Percentiles rank a stretch among this genome's conserved stretches.
Conservation (phyloP, 2,329 filamentous ascomycete species). For the Hymenoscyphus occultus region DNA sequence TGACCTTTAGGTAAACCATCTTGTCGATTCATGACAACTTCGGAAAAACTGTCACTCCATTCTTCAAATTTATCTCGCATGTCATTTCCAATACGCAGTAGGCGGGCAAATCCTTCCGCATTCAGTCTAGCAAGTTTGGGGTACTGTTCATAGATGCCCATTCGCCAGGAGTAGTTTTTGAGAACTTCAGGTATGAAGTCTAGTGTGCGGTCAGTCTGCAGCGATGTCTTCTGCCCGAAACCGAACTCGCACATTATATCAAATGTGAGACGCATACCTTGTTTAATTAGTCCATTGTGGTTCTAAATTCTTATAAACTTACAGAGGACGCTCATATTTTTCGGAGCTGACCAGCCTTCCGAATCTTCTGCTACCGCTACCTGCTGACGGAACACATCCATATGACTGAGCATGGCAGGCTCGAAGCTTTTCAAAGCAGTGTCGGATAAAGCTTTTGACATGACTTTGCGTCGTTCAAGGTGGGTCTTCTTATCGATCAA, state of each 20-base stretch:
- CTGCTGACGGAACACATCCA: not conserved
- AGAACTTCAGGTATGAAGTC: constrained; percentile 24
- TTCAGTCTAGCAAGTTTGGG: not conserved
- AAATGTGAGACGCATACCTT: constrained; percentile 26
- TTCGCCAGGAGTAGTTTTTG: constrained; percentile 15
- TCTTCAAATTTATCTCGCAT: no score
- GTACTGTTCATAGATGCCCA: constrained; percentile 21
- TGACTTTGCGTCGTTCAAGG: no score
- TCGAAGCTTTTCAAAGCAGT: constrained; percentile 3
- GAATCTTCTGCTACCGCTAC: not conserved
- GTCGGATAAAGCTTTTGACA: constrained; percentile 20
- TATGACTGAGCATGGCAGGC: not conserved
- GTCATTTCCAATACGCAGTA: no score
- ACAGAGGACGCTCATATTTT: not conserved
- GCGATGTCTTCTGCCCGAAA: constrained; percentile 17
- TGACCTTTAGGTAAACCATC: no score
- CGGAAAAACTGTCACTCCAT: no score
- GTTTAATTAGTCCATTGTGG: not conserved
- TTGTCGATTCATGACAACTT: no score
- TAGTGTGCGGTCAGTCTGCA: constrained; percentile 15
- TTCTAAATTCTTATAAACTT: not conserved
- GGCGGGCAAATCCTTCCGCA: no score
- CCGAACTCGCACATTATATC: constrained; percentile 30
- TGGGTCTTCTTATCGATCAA: no score
- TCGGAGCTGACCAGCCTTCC: not conserved